Base-by-base conservation (phyloP, 2,329 filamentous ascomycete species). In the Passalora sequoiae region DNA sequence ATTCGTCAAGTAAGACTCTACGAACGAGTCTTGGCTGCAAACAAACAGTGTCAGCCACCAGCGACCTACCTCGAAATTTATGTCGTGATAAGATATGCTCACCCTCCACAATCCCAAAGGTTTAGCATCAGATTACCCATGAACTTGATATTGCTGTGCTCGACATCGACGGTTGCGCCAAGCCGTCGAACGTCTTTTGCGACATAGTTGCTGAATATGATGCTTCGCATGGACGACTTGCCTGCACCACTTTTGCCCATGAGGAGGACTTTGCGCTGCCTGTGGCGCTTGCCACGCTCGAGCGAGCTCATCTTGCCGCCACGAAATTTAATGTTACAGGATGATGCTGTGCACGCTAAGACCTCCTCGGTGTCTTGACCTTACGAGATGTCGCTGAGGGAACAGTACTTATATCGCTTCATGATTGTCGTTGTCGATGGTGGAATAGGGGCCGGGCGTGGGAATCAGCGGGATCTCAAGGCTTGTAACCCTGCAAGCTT, bases 141-240 rank as follows among this genome's bases (percentile, higher is more conserved):
- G 71, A 98, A 98, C 67, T 95, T 95, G 69, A 97, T 92, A 70
- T 96, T 92, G 50, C 89, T 96, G 60, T 97, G 86, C 68, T 98
- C 92, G 48, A 98, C 92, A 64, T 98, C 92, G 63, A 98, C 97
- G 9, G 92, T 98, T 1, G 92, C 92, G 55, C 92, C 92, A 43
- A 98, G 73, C 46, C 92, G 76, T 28, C 92, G 78, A 5, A 95
- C 95, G 66, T 98, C 92, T 63, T 94, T 89, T 44, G 92, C 92
- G 54, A 97, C 89, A 66, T 96, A 97, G 69, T 97, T 97, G 73
- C 87, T 95, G 70, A 98, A 98, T 65, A 98, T 96, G 62, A 98
- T 97, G 61, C 86, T 92, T 53, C 92, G 80, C 92, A 98, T 98
- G 44, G 89, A 96, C 30, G 89, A 96, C 70, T 98, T 98, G 43